Base-by-base conservation (phyloP, 176 grass and related monocot genomes). In the Elymus sibiricus region DNA sequence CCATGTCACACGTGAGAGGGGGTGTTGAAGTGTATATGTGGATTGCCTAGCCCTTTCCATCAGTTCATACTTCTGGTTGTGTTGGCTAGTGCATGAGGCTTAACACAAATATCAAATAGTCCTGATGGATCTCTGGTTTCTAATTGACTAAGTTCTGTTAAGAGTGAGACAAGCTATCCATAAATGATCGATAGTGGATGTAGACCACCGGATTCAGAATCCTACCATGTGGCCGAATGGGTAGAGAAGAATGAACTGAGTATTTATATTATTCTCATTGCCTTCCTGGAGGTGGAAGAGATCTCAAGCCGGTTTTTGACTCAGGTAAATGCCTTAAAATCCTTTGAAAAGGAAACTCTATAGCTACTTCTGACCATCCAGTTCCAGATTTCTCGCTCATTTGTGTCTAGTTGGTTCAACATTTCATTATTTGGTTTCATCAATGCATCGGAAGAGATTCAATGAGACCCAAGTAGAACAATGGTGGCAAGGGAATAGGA, bases 401-500 rank as follows among this genome's bases (percentile, higher is more conserved):
- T 81, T 3, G 2, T 78, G 47, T 80, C 83, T 77, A 85, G 14
- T 65, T 91, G 59, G 44, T 79, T 73, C 43, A 70, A 16, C 49
- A 63, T 37, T 72, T 73, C 37, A 87, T 13, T 12, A 37, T 10
- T 67, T 0, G 0, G 26, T 42, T 89, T 58, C 80, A 25, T 87
- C 31, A 35, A 90, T 98, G 29, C 90, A 98, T 44, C 93, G 95
- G 47, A 98, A 98, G 86, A 89, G 88, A 79, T 98, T 95, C 87
- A 98, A 90, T 25, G 96, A 98, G 65, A 98, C 89, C 62, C 93
- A 94, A 79, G 96, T 90, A 70, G 91, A 94, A 87, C 88, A 92
- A 84, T 98, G 96, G 96, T 98, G 96, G 96, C 87, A 94, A 58
- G 91, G 92, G 82, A 95, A 98, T 86, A 92, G 90, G 67, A 81